phyloP scores from a whole-genome alignment of 2,329 filamentous ascomycete species.

The Fusarium mundagurra region DNA sequence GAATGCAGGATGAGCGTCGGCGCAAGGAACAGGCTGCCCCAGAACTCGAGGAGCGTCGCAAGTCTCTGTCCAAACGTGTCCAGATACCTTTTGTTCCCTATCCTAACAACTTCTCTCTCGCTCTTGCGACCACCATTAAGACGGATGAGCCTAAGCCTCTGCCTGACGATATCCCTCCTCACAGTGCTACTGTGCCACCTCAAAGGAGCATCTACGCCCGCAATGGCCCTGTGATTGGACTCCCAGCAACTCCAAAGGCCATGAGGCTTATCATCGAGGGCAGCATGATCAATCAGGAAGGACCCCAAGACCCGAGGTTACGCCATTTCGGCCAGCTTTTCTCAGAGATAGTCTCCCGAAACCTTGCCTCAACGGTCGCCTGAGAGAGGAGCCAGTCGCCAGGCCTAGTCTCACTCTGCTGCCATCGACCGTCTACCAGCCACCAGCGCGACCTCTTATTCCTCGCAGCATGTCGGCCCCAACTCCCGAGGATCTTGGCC shows the following conservation, averaged over 20 bases:
- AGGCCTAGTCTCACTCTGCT: slow-evolving; percentile 56
- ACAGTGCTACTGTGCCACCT: slow-evolving; percentile 73
- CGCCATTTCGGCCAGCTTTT: slow-evolving; percentile 58
- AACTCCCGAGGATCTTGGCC: slow-evolving; percentile 53
- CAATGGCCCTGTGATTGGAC: slow-evolving; percentile 69
- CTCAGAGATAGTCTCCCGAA: slow-evolving; percentile 53
- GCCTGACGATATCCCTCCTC: slow-evolving; percentile 58
- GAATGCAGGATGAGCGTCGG: slow-evolving; percentile 68
- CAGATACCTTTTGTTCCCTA: slow-evolving; percentile 83
- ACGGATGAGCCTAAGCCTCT: slow-evolving; percentile 54
- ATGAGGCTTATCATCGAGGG: slow-evolving; percentile 82
- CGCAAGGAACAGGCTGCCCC: slow-evolving; percentile 78
- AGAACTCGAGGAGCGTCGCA: slow-evolving; percentile 87
- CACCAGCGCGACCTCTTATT: slow-evolving; percentile 59
- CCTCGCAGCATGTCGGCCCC: slow-evolving; percentile 70
- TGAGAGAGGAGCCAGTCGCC: slow-evolving; percentile 43
- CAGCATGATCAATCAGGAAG: slow-evolving; percentile 54
- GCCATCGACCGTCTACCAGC: slow-evolving; percentile 69
- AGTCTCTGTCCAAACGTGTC: slow-evolving; percentile 82
- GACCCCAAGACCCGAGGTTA: slow-evolving; percentile 60
- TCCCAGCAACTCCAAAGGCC: slow-evolving; percentile 89
- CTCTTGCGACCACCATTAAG: slow-evolving; percentile 49
- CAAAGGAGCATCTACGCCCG: slow-evolving; percentile 60
- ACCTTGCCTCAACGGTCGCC: slow-evolving; percentile 50
- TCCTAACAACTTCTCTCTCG: slow-evolving; percentile 63